Conservation (phyloP, 805 yeast genomes). For the Starmerella sirachaensis region DNA sequence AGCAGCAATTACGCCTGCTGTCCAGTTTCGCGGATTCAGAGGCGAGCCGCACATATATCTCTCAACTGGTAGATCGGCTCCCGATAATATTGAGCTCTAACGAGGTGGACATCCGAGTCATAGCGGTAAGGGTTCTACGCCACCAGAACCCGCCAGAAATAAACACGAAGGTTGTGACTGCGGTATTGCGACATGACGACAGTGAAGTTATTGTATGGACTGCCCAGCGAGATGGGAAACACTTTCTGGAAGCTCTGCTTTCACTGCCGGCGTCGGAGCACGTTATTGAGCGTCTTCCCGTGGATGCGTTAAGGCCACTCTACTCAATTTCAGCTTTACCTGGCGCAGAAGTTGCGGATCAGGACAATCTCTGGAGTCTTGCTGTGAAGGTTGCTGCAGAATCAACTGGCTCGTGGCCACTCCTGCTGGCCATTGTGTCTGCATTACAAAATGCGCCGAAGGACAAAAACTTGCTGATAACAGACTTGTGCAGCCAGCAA, state of each 20-base stretch:
- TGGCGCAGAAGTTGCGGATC: neutral
- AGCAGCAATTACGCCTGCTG: neutral
- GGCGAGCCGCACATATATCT: neutral
- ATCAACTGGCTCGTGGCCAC: slow-evolving; percentile 5
- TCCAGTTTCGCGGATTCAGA: neutral
- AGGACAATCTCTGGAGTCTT: neutral
- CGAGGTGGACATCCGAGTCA: neutral
- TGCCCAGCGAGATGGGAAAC: neutral
- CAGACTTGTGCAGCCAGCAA: neutral
- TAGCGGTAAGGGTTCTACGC: slow-evolving; percentile 9
- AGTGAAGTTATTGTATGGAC: neutral
- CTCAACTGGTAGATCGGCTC: slow-evolving; percentile 6
- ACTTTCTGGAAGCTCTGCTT: neutral
- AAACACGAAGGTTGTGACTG: neutral
- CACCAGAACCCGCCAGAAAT: slow-evolving; percentile 10
- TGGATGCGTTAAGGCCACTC: neutral
- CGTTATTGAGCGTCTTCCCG: neutral
- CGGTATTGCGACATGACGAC: neutral
- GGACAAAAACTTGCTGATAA: neutral
- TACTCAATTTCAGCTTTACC: neutral
- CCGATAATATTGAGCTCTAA: slow-evolving; percentile 2
- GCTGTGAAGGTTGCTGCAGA: neutral
- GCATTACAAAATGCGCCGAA: neutral
- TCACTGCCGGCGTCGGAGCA: neutral
- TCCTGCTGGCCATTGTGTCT: slow-evolving; percentile 3